Base-by-base conservation (phyloP, 441 rosid genomes). In the Jatropha multifida region DNA sequence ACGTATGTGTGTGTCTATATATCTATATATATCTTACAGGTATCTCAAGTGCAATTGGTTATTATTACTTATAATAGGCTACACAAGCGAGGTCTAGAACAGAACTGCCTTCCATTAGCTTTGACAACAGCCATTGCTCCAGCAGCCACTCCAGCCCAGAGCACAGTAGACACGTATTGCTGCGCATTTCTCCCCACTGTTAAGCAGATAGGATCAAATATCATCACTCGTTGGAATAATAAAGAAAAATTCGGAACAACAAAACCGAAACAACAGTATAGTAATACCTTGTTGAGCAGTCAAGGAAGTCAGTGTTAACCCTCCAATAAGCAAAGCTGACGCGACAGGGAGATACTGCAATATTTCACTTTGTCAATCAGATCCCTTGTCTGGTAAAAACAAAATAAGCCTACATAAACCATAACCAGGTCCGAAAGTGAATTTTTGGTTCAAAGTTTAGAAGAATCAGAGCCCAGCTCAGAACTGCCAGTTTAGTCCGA, bases 321-420 rank as follows among this genome's bases (percentile, higher is more conserved):
- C 95, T 83, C 99, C 99, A 18, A 95, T 85, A 9, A 95, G 58
- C 87, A 95, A 78, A 60, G 97, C 97, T 23, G 99, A 95, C 68
- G 99, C 99, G 64, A 92, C 86, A 0, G 99, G 99, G 70, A 93
- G 90, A 86, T 93, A 95, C 98, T 95, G 96, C 83, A 81, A 42
- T 20, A 59, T 72, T 80, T 70, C 70, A 52, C 27, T 74, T 26
- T 38, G 68, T 32, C 74, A 77, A 48, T 49, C 23, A 69, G 72
- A 55, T n/a, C 59, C 60, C 26, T 55, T n/a, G 8, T 17, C 18
- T 15, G 60, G 60, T 15, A 55, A 18, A 17, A 6, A 7, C 1
- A 5, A 6, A 55, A n/a, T 15, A 4, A n/a, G 20, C 6, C 26
- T 55, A 17, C 3, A 51, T 13, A 44, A 44, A 44, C 48, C 8